Evolutionary conservation across 495 filamentous ascomycete genomes (phyloP).

Genomic region (Daldinia caldariorum): DNA sequence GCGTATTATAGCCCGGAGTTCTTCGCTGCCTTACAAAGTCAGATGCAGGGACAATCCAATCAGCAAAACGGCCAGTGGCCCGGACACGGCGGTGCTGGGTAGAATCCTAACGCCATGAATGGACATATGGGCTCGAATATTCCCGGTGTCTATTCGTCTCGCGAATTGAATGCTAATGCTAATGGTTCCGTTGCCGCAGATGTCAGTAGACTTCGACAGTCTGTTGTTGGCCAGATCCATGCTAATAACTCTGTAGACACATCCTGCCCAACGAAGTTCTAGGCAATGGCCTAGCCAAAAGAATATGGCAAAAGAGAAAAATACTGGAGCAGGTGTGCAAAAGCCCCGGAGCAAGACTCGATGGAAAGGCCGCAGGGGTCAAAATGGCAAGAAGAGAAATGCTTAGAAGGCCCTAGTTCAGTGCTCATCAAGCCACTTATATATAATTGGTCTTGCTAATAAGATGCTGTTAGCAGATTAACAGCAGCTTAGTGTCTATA

Average conservation of each 20-base stretch:
- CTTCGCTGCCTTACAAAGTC: constrained; percentile 58
- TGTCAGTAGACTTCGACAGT: not conserved
- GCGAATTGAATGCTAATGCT: not conserved
- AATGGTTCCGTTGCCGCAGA: not conserved
- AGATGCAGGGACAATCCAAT: constrained; percentile 55
- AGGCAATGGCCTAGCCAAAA: not conserved
- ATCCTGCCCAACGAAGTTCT: not conserved
- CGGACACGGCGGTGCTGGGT: constrained; percentile 38
- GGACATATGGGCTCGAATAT: not conserved
- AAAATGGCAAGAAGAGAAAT: not conserved
- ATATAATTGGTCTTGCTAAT: not conserved
- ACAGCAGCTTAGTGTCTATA: not conserved
- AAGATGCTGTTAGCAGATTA: not conserved
- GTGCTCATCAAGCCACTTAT: not conserved
- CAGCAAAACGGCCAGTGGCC: constrained; percentile 50
- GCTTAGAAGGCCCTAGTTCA: not conserved
- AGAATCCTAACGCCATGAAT: constrained; percentile 9
- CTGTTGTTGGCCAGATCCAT: not conserved
- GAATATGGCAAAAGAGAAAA: not conserved
- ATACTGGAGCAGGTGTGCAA: not conserved
- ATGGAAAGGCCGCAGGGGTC: not conserved
- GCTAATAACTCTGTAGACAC: not conserved
- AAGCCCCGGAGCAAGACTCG: not conserved
- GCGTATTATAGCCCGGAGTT: constrained; percentile 73
- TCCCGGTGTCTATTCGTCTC: not conserved